phyloP scores from a whole-genome alignment of 2,329 filamentous ascomycete species.

The Penicillium sp. region DNA sequence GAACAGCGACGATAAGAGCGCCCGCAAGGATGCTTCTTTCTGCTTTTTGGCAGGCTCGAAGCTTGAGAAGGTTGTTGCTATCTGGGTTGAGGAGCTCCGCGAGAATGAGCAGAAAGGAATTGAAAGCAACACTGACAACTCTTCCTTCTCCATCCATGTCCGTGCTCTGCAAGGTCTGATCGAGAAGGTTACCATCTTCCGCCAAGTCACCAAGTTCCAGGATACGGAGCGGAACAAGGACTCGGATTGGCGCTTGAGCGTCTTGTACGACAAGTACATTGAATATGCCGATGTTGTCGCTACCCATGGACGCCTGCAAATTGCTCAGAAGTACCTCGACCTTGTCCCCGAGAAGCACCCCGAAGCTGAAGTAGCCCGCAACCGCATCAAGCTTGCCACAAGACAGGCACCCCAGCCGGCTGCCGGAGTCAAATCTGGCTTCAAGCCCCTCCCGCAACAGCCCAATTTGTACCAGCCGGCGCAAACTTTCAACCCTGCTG shows the following conservation, averaged over 20 bases:
- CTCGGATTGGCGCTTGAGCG: constrained; percentile 77
- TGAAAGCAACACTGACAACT: constrained; percentile 60
- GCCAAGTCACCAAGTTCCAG: constrained; percentile 82
- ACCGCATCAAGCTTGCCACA: constrained; percentile 75
- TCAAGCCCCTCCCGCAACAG: constrained; percentile 36
- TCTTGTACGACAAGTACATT: constrained; percentile 86
- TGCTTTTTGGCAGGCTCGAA: constrained; percentile 94
- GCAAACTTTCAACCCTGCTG: constrained; percentile 25
- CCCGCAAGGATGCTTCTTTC: constrained; percentile 83
- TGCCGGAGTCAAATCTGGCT: constrained; percentile 36
- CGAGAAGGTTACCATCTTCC: constrained; percentile 96
- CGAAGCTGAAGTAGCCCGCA: constrained; percentile 75
- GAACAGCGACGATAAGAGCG: constrained; percentile 46
- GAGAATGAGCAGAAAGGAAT: constrained; percentile 71
- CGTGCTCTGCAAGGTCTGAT: constrained; percentile 84
- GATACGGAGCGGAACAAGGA: constrained; percentile 64
- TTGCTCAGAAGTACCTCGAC: constrained; percentile 84
- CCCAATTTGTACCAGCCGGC: constrained; percentile 32
- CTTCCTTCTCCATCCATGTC: constrained; percentile 84
- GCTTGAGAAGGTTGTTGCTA: constrained; percentile 88
- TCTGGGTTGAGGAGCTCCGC: constrained; percentile 84
- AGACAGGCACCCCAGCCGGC: constrained; percentile 49
- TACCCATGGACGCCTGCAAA: constrained; percentile 72
- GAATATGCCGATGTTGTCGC: constrained; percentile 96
- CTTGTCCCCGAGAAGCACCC: constrained; percentile 75